Percentiles rank a stretch among this genome's conserved stretches.
phyloP scores from a whole-genome alignment of 1,284 basidiomycete species.

The Boletus mariae region DNA sequence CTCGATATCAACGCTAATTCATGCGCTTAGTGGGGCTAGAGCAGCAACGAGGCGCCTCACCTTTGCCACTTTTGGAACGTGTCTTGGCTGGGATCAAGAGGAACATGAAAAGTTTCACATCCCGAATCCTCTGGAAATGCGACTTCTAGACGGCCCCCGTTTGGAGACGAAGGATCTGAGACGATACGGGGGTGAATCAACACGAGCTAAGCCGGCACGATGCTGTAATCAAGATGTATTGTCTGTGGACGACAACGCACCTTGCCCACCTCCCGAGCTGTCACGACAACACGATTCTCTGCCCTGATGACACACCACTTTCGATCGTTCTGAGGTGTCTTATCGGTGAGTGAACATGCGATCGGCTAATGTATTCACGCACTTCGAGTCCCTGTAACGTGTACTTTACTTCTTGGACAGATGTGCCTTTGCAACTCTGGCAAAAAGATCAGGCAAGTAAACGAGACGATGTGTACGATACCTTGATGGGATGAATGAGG shows the following conservation, averaged over 20 bases:
- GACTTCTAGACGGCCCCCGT: conserved; percentile 49
- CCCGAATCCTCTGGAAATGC: conserved; percentile 56
- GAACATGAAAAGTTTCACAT: conserved; percentile 53
- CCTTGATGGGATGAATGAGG: conserved; percentile 68
- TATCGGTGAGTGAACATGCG: not conserved
- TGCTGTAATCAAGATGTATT: not conserved
- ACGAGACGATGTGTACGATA: conserved; percentile 17
- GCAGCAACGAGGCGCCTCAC: conserved; percentile 36
- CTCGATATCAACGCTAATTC: conserved; percentile 47
- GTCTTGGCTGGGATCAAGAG: conserved; percentile 51
- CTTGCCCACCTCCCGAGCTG: conserved; percentile 61
- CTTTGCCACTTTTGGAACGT: conserved; percentile 50
- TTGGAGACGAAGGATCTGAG: conserved; percentile 40
- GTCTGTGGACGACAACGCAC: conserved; percentile 33
- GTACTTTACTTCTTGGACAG: conserved; percentile 53
- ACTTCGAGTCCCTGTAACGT: conserved; percentile 67
- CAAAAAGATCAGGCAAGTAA: conserved; percentile 1
- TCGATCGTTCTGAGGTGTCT: conserved; percentile 55
- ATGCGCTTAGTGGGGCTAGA: conserved; percentile 8
- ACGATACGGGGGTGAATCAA: conserved; percentile 57
- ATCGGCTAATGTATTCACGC: conserved; percentile 9
- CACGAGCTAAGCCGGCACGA: conserved; percentile 50
- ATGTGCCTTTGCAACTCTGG: conserved; percentile 62
- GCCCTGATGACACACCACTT: conserved; percentile 66
- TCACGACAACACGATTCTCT: conserved; percentile 50